Evolutionary conservation across 805 yeast genomes (phyloP).

Genomic region (Pichia heedii): DNA sequence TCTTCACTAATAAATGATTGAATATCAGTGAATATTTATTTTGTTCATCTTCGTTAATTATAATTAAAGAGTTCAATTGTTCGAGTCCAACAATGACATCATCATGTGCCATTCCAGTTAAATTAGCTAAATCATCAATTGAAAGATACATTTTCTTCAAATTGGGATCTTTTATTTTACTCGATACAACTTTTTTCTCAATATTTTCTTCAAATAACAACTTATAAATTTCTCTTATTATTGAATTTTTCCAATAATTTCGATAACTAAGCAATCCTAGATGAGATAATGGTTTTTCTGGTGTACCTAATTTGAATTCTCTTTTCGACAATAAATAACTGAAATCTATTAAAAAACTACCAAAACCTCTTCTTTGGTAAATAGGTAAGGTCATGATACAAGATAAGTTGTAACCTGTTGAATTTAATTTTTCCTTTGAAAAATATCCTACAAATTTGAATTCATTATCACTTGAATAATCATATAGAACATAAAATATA

Average conservation of each 20-base stretch:
- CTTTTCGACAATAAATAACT: conserved; percentile 70
- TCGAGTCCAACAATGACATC: conserved; percentile 87
- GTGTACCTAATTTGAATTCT: conserved; percentile 81
- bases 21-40: conserved; percentile 46
- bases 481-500: conserved; percentile 77
- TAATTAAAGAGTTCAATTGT: conserved; percentile 51
- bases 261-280: conserved; percentile 80
- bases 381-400: conserved; percentile 88
- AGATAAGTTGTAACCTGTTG: conserved; percentile 73
- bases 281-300: conserved; percentile 89
- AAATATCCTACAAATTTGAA: conserved; percentile 91
- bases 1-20: conserved; percentile 35
- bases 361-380: conserved; percentile 83
- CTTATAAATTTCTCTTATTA: conserved; percentile 40
- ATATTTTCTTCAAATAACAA: conserved; percentile 8
- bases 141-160: conserved; percentile 28
- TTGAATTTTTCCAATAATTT: conserved; percentile 71
- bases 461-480: conserved; percentile 37
- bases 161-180: not conserved
- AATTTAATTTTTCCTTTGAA: conserved; percentile 74
- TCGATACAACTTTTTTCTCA: not conserved
- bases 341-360: conserved; percentile 79
- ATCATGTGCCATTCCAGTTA: conserved; percentile 79
- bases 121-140: conserved; percentile 50
- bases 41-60: conserved; percentile 30